Evolutionary conservation across 2,329 filamentous ascomycete genomes (phyloP).

Genomic region (Ophiostoma sp.): DNA sequence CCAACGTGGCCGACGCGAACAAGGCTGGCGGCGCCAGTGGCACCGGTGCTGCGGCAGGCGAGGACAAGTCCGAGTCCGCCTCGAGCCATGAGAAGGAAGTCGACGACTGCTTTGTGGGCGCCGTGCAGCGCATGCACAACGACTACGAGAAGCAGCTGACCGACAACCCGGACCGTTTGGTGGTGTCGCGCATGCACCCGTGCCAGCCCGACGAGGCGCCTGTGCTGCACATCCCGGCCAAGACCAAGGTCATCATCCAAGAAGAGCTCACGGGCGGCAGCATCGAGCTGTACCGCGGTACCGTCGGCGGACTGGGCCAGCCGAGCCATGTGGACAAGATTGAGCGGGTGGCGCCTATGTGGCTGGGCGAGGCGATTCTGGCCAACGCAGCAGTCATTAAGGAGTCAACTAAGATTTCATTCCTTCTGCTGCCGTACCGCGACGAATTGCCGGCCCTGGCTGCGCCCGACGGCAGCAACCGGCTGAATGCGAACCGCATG

Average conservation of each 20-base stretch:
- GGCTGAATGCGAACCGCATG: conserved; percentile 96
- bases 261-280: conserved; percentile 68
- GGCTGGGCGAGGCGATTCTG: conserved; percentile 86
- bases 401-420: conserved; percentile 95
- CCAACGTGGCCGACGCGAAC: conserved; percentile 56
- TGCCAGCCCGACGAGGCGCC: conserved; percentile 73
- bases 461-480: conserved; percentile 76
- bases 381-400: conserved; percentile 80
- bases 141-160: conserved; percentile 69
- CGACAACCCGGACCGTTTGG: conserved; percentile 52
- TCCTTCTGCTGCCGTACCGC: conserved; percentile 80
- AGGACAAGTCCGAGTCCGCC: conserved; percentile 22
- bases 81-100: conserved; percentile 65
- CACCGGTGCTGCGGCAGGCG: not conserved
- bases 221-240: conserved; percentile 66
- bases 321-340: conserved; percentile 72
- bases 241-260: conserved; percentile 67
- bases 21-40: conserved; percentile 62
- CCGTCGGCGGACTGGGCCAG: conserved; percentile 69
- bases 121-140: conserved; percentile 69
- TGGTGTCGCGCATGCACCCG: conserved; percentile 67
- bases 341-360: conserved; percentile 83
- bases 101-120: conserved; percentile 72
- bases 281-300: conserved; percentile 88
- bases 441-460: conserved; percentile 73